These are phyloP conservation scores for Euphorbia tirucalli DNA, from an alignment of 345 rosid species.

Conservation along the genomic window DNA sequence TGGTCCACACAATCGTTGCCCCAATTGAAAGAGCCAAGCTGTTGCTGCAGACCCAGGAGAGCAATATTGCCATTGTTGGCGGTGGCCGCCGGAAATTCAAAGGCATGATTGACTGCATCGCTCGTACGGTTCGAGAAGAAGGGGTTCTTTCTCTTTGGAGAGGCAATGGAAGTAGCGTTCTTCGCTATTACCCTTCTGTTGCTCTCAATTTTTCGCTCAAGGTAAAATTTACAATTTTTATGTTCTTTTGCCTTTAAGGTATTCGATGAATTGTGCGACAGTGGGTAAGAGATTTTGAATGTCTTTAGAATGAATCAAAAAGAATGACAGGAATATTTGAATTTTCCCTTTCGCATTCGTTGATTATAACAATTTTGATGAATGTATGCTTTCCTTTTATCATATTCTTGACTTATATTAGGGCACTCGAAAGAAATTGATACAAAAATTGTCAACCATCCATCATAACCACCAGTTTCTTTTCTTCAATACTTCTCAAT, in stretches of 20 bases:
- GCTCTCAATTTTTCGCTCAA: conserved; percentile 97
- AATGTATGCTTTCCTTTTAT: too few species aligned
- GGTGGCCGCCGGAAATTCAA: conserved; percentile 65
- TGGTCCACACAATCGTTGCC: conserved; percentile 94
- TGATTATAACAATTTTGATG: too few species aligned
- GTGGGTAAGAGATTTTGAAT: neutral
- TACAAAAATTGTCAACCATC: too few species aligned
- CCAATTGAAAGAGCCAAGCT: conserved; percentile 93
- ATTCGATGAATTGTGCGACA: conserved; percentile 36
- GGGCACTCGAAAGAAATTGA: too few species aligned
- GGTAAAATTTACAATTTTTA: conserved; percentile 25
- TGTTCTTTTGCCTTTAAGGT: conserved; percentile 22
- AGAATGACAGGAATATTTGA: too few species aligned
- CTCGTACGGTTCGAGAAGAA: conserved; percentile 79
- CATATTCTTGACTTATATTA: too few species aligned
- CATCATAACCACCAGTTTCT: too few species aligned
- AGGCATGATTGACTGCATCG: conserved; percentile 90
- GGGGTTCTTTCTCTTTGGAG: conserved; percentile 88
- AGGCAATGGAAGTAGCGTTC: conserved; percentile 93
- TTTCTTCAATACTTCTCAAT: too few species aligned
- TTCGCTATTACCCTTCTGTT: conserved; percentile 92
- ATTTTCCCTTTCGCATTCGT: too few species aligned
- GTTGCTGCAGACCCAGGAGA: conserved; percentile 88
- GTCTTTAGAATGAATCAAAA: too few species aligned
- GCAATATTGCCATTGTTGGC: conserved; percentile 77